A percentile compares a stretch with the other conserved stretches of the same genome.
Evolutionary conservation across 768 basidiomycete genomes (phyloP).

Genomic region (Cubamyces sp.): DNA sequence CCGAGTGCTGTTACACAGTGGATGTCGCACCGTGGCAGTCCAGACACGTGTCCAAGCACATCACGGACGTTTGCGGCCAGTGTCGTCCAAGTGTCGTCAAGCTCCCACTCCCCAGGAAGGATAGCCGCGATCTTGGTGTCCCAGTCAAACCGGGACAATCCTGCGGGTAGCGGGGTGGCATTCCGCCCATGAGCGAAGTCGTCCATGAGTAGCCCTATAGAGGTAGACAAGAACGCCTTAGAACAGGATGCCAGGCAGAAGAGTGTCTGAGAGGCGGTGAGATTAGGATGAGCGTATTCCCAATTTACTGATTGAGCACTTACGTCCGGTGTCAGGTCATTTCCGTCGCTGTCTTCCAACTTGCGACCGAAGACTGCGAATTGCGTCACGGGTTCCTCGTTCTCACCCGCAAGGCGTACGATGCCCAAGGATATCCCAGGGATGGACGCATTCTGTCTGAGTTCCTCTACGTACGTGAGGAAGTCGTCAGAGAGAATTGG

Average conservation of each 20-base stretch:
- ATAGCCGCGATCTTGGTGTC: conserved; percentile 39
- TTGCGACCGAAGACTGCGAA: conserved; percentile 21
- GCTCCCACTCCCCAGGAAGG: conserved; percentile 46
- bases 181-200: conserved; percentile 38
- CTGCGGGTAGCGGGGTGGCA: conserved; percentile 28
- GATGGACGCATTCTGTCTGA: conserved; percentile 13
- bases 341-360: conserved; percentile 22
- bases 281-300: neutral
- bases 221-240: conserved; percentile 36
- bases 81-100: conserved; percentile 44
- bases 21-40: conserved; percentile 39
- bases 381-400: conserved; percentile 8
- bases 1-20: neutral
- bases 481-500: conserved; percentile 12
- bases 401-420: conserved; percentile 15
- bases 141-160: conserved; percentile 32
- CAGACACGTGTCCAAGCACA: conserved; percentile 45
- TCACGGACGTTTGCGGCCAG: conserved; percentile 42
- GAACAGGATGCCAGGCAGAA: conserved; percentile 38
- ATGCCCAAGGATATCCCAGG: conserved; percentile 26
- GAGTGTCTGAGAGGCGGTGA: conserved; percentile 29
- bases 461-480: conserved; percentile 14
- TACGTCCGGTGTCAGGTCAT: conserved; percentile 20
- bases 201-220: conserved; percentile 39
- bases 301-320: neutral